Conservation (phyloP, 768 basidiomycete species). For the Termitomyces sp. region DNA sequence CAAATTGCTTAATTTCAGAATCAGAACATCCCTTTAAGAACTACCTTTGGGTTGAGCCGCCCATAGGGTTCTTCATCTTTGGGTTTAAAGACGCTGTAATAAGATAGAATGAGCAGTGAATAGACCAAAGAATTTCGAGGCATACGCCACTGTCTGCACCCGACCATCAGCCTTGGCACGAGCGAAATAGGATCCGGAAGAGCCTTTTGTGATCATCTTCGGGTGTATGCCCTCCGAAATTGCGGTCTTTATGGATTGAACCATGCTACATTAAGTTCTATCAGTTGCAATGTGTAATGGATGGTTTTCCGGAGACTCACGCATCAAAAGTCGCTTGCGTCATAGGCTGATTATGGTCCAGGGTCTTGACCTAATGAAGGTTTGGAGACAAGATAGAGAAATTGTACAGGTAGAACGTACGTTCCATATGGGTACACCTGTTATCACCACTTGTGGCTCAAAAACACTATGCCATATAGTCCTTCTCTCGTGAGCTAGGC, state of each 20-base stretch:
- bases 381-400: background rate
- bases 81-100: slow-evolving; percentile 80
- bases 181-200: slow-evolving; percentile 91
- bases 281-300: slow-evolving; percentile 1
- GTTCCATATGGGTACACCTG: slow-evolving; percentile 29
- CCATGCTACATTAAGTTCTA: slow-evolving; percentile 41
- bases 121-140: slow-evolving; percentile 8
- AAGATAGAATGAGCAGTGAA: background rate
- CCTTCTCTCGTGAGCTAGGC: slow-evolving; percentile 58
- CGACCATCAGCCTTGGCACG: slow-evolving; percentile 73
- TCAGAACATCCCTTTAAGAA: background rate
- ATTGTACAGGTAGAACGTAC: slow-evolving; percentile 26
- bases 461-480: slow-evolving; percentile 82
- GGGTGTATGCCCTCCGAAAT: slow-evolving; percentile 81
- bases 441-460: slow-evolving; percentile 52
- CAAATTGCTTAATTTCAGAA: slow-evolving; percentile 1
- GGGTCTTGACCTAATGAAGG: slow-evolving; percentile 58
- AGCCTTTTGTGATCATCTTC: slow-evolving; percentile 88
- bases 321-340: slow-evolving; percentile 66
- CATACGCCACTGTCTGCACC: slow-evolving; percentile 80
- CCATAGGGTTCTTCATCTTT: slow-evolving; percentile 92
- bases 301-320: slow-evolving; percentile 37
- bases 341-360: slow-evolving; percentile 80
- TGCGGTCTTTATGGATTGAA: slow-evolving; percentile 62
- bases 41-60: slow-evolving; percentile 79